Evolutionary conservation across 169 alveolate genomes (phyloP).

Genomic region (Sarcocystis neurona): DNA sequence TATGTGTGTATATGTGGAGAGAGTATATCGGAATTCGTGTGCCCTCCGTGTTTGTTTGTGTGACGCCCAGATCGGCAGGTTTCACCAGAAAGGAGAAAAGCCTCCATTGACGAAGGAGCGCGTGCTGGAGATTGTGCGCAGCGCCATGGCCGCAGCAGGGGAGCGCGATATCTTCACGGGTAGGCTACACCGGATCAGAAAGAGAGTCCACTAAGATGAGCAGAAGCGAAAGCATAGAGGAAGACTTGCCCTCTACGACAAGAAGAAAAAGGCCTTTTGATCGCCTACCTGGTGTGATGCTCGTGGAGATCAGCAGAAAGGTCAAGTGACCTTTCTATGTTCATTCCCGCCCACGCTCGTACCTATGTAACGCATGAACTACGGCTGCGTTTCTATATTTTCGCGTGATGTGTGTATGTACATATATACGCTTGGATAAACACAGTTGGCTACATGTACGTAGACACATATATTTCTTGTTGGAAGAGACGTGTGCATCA

Average conservation of each 20-base stretch:
- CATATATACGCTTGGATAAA: constrained; percentile 27
- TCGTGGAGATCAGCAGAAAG: no score
- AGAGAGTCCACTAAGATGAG: no score
- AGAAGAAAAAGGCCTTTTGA: no score
- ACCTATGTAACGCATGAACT: no score
- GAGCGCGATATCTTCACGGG: constrained; percentile 73
- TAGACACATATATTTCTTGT: background rate
- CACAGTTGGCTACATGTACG: background rate
- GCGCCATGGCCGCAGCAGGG: constrained; percentile 67
- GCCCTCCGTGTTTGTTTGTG: background rate
- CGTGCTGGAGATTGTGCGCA: constrained; percentile 50
- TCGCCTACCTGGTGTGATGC: no score
- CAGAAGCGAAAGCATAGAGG: no score
- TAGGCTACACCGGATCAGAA: no score
- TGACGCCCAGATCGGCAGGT: constrained; percentile 12
- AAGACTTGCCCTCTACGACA: no score
- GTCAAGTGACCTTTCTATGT: no score
- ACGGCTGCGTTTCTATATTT: no score
- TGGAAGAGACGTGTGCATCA: background rate
- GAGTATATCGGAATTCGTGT: background rate
- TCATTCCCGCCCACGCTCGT: no score
- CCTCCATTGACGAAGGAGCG: constrained; percentile 45
- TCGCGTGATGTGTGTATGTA: background rate
- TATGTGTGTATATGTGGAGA: background rate
- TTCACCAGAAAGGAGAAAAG: constrained; percentile 39